These are phyloP conservation scores for Russula lepida DNA, from an alignment of 768 basidiomycete genomes.

Conservation along the genomic window DNA sequence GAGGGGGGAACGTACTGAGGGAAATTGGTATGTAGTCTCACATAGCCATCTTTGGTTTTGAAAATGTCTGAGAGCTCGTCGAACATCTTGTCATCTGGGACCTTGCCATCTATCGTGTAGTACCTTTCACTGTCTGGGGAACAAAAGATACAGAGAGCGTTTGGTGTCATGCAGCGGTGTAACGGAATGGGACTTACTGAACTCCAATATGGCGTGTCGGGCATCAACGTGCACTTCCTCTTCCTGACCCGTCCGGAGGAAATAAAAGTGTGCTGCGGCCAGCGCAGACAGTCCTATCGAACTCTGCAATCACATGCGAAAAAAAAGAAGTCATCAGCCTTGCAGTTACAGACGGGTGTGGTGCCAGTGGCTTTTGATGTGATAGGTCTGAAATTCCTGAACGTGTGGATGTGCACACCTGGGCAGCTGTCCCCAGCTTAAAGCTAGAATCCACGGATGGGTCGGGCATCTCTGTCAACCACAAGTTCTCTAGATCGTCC, in stretches of 20 bases:
- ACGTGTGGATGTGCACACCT: slow-evolving; percentile 29
- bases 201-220: slow-evolving; percentile 48
- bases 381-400: background rate
- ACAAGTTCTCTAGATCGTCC: slow-evolving; percentile 31
- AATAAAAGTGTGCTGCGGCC: slow-evolving; percentile 43
- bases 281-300: slow-evolving; percentile 45
- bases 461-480: slow-evolving; percentile 34
- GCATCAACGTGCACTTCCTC: slow-evolving; percentile 47
- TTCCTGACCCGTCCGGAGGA: slow-evolving; percentile 36
- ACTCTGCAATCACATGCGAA: slow-evolving; percentile 27
- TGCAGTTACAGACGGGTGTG: too few relatives aligned
- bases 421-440: slow-evolving; percentile 43
- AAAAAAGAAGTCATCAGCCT: background rate
- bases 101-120: slow-evolving; percentile 37
- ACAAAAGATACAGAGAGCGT: background rate
- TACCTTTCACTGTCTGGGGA: slow-evolving; percentile 49
- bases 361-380: too few relatives aligned
- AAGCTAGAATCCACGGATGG: slow-evolving; percentile 46
- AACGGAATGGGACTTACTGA: slow-evolving; percentile 32
- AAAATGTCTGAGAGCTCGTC: slow-evolving; percentile 48
- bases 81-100: slow-evolving; percentile 31
- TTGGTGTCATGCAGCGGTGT: too few relatives aligned
- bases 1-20: slow-evolving; percentile 39
- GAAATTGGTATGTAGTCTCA: slow-evolving; percentile 57
- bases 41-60: slow-evolving; percentile 42